Evolutionary conservation across 495 filamentous ascomycete genomes (phyloP).

Genomic region (Aspergillus mulundensis): DNA sequence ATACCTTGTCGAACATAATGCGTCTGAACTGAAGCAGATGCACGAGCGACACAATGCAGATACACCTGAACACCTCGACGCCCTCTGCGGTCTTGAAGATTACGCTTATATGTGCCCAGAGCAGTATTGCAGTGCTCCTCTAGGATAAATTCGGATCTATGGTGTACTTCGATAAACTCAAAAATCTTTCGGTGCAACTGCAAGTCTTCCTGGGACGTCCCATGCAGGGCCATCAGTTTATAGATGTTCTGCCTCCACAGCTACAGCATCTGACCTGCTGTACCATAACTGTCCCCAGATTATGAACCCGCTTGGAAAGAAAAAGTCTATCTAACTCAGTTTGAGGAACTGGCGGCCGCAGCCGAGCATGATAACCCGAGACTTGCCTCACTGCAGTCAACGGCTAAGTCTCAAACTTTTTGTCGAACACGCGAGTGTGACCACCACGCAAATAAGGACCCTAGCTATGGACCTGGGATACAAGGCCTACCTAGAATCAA

Average conservation of each 20-base stretch:
- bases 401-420: neutral
- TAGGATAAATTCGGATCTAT: slow-evolving; percentile 4
- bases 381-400: neutral
- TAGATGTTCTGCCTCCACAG: neutral
- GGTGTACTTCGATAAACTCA: neutral
- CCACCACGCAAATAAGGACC: neutral
- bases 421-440: neutral
- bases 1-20: neutral
- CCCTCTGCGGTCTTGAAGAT: slow-evolving; percentile 1
- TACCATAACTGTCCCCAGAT: neutral
- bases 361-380: neutral
- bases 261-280: neutral
- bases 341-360: slow-evolving; percentile 1
- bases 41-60: neutral
- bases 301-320: slow-evolving; percentile 4
- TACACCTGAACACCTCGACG: neutral
- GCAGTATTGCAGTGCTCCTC: slow-evolving; percentile 1
- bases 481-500: neutral
- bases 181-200: slow-evolving; percentile 2
- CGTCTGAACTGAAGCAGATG: neutral
- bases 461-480: neutral
- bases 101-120: neutral
- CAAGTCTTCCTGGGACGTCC: slow-evolving; percentile 2
- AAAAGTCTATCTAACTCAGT: neutral
- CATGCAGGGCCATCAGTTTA: neutral